Conservation (phyloP, 352 stramenopile species). For the Discostella stelligera region DNA sequence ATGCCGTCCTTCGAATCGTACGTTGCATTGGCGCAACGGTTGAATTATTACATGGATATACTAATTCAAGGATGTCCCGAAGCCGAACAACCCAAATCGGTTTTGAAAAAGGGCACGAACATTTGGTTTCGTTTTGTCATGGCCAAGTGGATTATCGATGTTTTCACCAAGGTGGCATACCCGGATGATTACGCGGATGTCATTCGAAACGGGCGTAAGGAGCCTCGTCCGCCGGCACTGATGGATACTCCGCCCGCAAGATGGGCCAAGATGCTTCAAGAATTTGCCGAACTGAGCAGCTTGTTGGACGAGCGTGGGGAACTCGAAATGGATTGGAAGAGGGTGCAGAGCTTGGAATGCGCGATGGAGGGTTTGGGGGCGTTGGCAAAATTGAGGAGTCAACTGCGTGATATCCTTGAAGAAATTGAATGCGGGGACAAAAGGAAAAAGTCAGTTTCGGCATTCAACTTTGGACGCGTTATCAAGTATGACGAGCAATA, state of each 20-base stretch:
- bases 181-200: background rate
- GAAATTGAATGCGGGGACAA: background rate
- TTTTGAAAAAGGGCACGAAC: background rate
- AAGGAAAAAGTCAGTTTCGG: background rate
- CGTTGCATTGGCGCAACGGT: constrained; percentile 7
- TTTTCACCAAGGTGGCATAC: constrained; percentile 17
- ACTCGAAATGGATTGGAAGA: background rate
- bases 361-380: constrained; percentile 20
- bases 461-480: background rate
- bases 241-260: constrained; percentile 5
- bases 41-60: constrained; percentile 26
- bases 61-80: constrained; percentile 1
- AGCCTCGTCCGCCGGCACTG: constrained; percentile 1
- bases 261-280: constrained; percentile 4
- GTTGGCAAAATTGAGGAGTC: constrained; percentile 19
- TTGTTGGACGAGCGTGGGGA: background rate
- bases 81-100: background rate
- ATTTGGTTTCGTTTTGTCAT: constrained; percentile 19
- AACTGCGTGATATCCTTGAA: background rate
- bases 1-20: constrained; percentile 12
- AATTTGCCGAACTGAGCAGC: constrained; percentile 4
- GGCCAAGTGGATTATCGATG: constrained; percentile 25
- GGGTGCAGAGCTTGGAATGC: constrained; percentile 17
- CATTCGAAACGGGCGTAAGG: background rate
- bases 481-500: constrained; percentile 7